Evolutionary conservation across 2,329 filamentous ascomycete genomes (phyloP).

Genomic region (Scedosporium boydii): DNA sequence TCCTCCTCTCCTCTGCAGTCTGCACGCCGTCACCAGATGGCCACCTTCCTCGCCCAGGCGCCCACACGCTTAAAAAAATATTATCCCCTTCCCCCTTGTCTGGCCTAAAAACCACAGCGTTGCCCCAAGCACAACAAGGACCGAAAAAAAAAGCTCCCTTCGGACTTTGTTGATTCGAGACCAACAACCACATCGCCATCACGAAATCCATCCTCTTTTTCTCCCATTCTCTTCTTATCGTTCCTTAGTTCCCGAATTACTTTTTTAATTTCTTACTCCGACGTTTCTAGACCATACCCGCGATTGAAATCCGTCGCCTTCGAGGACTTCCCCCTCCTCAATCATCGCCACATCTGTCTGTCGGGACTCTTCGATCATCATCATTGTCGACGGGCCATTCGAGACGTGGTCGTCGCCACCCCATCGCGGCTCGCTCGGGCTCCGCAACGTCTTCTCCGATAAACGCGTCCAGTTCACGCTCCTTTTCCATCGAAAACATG

Average conservation of each 20-base stretch:
- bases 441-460: background rate
- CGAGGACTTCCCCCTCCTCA: background rate
- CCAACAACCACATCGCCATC: conserved; percentile 1
- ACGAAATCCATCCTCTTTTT: background rate
- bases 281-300: background rate
- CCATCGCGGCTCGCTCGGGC: background rate
- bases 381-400: background rate
- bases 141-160: background rate
- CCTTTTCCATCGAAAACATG: background rate
- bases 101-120: background rate
- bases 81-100: conserved; percentile 5
- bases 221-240: background rate
- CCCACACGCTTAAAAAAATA: conserved; percentile 2
- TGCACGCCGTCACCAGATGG: conserved; percentile 2
- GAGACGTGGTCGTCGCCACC: background rate
- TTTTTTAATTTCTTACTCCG: background rate
- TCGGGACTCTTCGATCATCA: background rate
- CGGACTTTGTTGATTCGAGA: background rate
- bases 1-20: background rate
- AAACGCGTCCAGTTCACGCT: background rate
- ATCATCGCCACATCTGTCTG: background rate
- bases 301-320: background rate
- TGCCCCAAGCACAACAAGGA: background rate
- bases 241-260: conserved; percentile 1
- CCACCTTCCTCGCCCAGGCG: background rate